Percentiles rank a stretch among this genome's conserved stretches.
Conservation (phyloP, 2,329 filamentous ascomycete species). For the Monosporascus sp. region DNA sequence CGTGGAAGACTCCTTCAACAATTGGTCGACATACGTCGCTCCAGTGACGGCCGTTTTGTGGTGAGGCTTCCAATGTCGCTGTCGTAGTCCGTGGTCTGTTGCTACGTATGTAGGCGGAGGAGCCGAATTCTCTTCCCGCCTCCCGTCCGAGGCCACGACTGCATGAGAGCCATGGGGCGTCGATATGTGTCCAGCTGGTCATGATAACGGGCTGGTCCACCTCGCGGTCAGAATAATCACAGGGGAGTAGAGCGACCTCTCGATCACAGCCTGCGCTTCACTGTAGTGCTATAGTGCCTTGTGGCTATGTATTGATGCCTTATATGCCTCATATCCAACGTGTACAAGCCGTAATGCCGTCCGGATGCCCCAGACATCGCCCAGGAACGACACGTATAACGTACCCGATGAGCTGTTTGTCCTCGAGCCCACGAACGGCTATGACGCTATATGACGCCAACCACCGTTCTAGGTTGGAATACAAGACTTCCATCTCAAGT, state of each 20-base stretch:
- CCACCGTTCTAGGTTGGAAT: no score
- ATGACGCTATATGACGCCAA: neutral
- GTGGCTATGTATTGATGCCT: neutral
- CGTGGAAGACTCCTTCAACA: no score
- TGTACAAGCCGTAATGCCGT: neutral
- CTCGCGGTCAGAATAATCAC: no score
- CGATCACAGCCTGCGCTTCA: no score
- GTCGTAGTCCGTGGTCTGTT: no score
- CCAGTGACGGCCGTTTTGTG: no score
- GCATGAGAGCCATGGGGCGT: neutral
- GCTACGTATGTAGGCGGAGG: no score
- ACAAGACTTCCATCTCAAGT: neutral
- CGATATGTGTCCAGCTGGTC: neutral
- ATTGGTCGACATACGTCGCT: no score
- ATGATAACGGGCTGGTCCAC: neutral
- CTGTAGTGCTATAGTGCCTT: neutral
- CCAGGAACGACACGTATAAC: neutral
- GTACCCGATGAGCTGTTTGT: neutral
- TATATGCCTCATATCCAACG: neutral
- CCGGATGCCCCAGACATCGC: neutral
- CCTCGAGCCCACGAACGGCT: neutral
- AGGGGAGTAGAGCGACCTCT: no score
- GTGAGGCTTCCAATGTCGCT: no score
- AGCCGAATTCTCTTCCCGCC: no score
- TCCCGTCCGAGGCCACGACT: no score